A percentile compares a stretch with the other conserved stretches of the same genome.
Conservation (phyloP, 2,329 filamentous ascomycete species). For the Aureobasidium mangrovei region DNA sequence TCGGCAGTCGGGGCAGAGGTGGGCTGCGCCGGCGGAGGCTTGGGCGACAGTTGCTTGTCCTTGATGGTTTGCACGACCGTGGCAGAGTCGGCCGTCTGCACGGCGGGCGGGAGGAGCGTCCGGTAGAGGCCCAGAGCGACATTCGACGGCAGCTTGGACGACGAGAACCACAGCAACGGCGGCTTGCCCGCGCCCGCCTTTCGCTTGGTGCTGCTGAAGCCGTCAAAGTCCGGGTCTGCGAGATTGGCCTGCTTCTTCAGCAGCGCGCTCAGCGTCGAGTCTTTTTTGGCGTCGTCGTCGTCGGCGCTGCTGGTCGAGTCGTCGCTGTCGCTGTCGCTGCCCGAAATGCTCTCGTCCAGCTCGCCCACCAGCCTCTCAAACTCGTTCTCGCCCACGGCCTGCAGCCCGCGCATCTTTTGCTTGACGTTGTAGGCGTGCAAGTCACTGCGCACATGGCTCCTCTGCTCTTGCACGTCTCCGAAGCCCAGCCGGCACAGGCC, state of each 20-base stretch:
- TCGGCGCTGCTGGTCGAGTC: slow-evolving; percentile 60
- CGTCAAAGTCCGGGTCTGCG: slow-evolving; percentile 45
- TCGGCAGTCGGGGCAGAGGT: slow-evolving; percentile 36
- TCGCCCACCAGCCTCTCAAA: slow-evolving; percentile 81
- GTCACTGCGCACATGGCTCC: slow-evolving; percentile 79
- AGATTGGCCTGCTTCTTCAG: slow-evolving; percentile 77
- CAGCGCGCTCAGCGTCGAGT: slow-evolving; percentile 64
- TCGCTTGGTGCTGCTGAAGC: slow-evolving; percentile 33
- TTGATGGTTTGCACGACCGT: slow-evolving; percentile 58
- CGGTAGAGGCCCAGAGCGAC: slow-evolving; percentile 79
- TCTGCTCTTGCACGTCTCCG: slow-evolving; percentile 66
- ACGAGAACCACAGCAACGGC: slow-evolving; percentile 79
- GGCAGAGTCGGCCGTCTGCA: slow-evolving; percentile 54
- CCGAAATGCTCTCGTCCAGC: slow-evolving; percentile 85
- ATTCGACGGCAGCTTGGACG: slow-evolving; percentile 64
- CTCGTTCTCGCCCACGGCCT: slow-evolving; percentile 65
- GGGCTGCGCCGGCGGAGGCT: slow-evolving; percentile 37
- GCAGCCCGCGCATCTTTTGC: slow-evolving; percentile 68
- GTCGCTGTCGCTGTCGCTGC: slow-evolving; percentile 60
- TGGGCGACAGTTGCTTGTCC: slow-evolving; percentile 67
- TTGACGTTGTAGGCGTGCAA: slow-evolving; percentile 92
- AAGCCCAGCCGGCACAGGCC: slow-evolving; percentile 70
- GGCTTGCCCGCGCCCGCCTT: slow-evolving; percentile 54
- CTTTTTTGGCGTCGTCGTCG: slow-evolving; percentile 53
- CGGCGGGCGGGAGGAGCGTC: slow-evolving; percentile 64